Evolutionary conservation across 805 yeast genomes (phyloP).

Genomic region (Kuraishia hungarica): DNA sequence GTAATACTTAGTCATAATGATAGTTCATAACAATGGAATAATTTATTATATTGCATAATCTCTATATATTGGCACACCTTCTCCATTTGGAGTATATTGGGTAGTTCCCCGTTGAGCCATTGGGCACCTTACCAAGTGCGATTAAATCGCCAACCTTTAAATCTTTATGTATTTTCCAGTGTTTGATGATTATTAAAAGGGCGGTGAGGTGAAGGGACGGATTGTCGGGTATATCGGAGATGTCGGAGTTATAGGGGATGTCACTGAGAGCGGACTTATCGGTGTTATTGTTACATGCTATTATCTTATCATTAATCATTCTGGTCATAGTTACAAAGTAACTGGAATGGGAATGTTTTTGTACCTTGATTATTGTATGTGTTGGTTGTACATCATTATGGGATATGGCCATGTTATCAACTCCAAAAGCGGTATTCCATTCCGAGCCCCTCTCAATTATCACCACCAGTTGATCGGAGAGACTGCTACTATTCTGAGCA

Average conservation of each 20-base stretch:
- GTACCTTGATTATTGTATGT: neutral
- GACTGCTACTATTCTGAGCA: too few relatives aligned
- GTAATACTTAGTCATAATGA: neutral
- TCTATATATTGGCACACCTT: neutral
- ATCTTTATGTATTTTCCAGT: neutral
- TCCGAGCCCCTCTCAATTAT: neutral
- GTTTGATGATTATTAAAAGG: neutral
- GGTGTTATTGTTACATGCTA: too few relatives aligned
- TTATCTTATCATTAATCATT: too few relatives aligned
- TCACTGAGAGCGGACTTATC: too few relatives aligned
- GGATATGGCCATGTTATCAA: neutral
- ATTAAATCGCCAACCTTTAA: neutral
- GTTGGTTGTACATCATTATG: neutral
- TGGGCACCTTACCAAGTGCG: neutral
- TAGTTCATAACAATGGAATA: neutral
- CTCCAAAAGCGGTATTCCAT: neutral
- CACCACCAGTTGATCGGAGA: neutral
- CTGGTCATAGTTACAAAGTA: too few relatives aligned
- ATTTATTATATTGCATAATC: too few relatives aligned
- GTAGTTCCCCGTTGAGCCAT: neutral
- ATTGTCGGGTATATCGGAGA: neutral
- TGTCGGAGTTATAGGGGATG: neutral
- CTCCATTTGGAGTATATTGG: neutral
- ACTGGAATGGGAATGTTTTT: neutral
- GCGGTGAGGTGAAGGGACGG: neutral